phyloP scores from a whole-genome alignment of 1,284 basidiomycete genomes.

The Volvariella surrecta region DNA sequence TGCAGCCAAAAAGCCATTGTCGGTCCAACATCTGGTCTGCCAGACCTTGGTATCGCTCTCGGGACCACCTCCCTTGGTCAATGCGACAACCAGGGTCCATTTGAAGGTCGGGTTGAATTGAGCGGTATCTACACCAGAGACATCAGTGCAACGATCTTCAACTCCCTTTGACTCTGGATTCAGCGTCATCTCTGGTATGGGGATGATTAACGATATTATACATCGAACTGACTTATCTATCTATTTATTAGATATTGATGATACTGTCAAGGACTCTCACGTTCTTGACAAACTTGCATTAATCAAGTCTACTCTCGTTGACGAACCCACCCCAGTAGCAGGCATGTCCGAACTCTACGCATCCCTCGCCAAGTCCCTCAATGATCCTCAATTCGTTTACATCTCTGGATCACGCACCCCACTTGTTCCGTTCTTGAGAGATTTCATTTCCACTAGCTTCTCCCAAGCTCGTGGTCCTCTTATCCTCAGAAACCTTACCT shows the following conservation, averaged over 20 bases:
- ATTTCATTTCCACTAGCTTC: conserved; percentile 27
- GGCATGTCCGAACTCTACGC: conserved; percentile 34
- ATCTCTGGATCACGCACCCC: conserved; percentile 33
- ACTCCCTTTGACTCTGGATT: conserved; percentile 26
- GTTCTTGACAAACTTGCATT: conserved; percentile 24
- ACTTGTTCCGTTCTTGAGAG: conserved; percentile 31
- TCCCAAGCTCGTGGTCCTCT: conserved; percentile 27
- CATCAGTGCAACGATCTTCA: conserved; percentile 23
- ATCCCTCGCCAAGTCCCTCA: conserved; percentile 24
- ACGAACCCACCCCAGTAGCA: conserved; percentile 27
- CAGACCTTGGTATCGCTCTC: conserved; percentile 23
- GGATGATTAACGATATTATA: neutral
- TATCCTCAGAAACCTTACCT: conserved; percentile 27
- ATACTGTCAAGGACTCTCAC: conserved; percentile 32
- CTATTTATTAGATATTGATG: conserved; percentile 26
- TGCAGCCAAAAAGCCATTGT: conserved; percentile 17
- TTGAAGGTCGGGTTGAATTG: conserved; percentile 16
- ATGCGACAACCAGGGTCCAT: conserved; percentile 14
- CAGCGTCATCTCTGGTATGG: conserved; percentile 31
- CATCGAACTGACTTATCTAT: neutral
- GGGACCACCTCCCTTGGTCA: conserved; percentile 22
- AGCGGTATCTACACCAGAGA: conserved; percentile 15
- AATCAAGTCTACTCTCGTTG: conserved; percentile 27
- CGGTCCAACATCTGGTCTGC: conserved; percentile 17
- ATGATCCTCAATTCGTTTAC: conserved; percentile 30